Percentiles rank a stretch among this genome's conserved stretches.
These are phyloP conservation scores for Tricholomella constricta DNA, from an alignment of 768 basidiomycete species.

Conservation along the genomic window DNA sequence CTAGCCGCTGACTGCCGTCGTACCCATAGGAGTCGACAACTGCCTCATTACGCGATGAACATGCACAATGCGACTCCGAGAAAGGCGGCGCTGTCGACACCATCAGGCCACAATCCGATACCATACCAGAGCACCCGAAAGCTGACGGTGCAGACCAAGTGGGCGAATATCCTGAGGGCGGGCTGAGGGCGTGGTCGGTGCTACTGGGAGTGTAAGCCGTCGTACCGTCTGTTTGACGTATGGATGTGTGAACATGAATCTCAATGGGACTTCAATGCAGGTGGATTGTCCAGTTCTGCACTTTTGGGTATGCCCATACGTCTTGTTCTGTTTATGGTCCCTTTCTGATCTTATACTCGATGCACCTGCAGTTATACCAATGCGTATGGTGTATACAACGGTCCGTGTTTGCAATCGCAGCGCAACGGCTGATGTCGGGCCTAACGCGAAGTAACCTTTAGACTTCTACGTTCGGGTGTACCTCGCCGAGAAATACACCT, in stretches of 20 bases:
- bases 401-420: slow-evolving; percentile 2
- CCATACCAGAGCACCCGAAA: not conserved
- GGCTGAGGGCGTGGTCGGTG: slow-evolving; percentile 24
- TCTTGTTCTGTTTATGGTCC: not conserved
- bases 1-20: not conserved
- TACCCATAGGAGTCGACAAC: not conserved
- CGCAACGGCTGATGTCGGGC: not conserved
- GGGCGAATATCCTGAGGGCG: slow-evolving; percentile 26
- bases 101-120: not conserved
- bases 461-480: slow-evolving; percentile 30
- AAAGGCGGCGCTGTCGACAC: not conserved
- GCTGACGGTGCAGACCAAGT: not conserved
- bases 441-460: not conserved
- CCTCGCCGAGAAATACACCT: slow-evolving; percentile 19
- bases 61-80: not conserved
- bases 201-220: slow-evolving; percentile 26
- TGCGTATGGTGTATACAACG: slow-evolving; percentile 26
- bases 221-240: not conserved
- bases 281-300: slow-evolving; percentile 26
- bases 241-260: not conserved
- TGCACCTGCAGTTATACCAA: slow-evolving; percentile 21
- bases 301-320: slow-evolving; percentile 23
- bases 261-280: slow-evolving; percentile 3
- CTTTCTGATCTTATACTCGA: not conserved
- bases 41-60: not conserved